These are phyloP conservation scores for Russula foetens DNA, from an alignment of 768 basidiomycete species.

Conservation along the genomic window DNA sequence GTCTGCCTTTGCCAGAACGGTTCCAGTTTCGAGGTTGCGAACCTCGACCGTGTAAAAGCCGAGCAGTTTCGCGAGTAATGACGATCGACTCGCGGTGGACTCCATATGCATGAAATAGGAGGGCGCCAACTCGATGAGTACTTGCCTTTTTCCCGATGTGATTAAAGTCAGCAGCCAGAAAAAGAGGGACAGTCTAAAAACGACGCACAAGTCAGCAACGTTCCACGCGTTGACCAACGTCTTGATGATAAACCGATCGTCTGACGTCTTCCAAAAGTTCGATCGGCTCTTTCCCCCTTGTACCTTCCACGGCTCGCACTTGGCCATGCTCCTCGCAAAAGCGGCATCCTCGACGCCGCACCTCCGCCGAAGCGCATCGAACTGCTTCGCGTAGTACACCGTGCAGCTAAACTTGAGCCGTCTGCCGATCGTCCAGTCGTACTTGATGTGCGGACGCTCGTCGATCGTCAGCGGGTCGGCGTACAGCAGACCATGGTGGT, in stretches of 20 bases:
- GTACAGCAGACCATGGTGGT: constrained; percentile 43
- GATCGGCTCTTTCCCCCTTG: constrained; percentile 76
- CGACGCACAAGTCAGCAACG: constrained; percentile 68
- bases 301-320: constrained; percentile 60
- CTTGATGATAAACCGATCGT: constrained; percentile 77
- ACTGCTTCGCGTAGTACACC: constrained; percentile 76
- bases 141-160: constrained; percentile 42
- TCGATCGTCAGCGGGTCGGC: constrained; percentile 40
- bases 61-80: constrained; percentile 68
- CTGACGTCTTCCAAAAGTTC: constrained; percentile 75
- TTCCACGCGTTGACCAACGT: constrained; percentile 83
- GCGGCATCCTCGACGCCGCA: constrained; percentile 56
- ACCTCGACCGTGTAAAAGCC: constrained; percentile 79
- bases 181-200: not conserved
- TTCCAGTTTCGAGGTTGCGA: constrained; percentile 60
- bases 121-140: constrained; percentile 67
- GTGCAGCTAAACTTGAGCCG: constrained; percentile 72
- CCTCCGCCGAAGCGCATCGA: constrained; percentile 53
- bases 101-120: constrained; percentile 78
- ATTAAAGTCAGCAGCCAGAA: not conserved
- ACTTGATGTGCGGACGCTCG: constrained; percentile 75
- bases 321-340: constrained; percentile 52
- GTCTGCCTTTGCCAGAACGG: constrained; percentile 59
- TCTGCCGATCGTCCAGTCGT: constrained; percentile 72
- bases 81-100: constrained; percentile 53